Conservation (phyloP, 148 eudicot species). For the Chenopodium formosanum region DNA sequence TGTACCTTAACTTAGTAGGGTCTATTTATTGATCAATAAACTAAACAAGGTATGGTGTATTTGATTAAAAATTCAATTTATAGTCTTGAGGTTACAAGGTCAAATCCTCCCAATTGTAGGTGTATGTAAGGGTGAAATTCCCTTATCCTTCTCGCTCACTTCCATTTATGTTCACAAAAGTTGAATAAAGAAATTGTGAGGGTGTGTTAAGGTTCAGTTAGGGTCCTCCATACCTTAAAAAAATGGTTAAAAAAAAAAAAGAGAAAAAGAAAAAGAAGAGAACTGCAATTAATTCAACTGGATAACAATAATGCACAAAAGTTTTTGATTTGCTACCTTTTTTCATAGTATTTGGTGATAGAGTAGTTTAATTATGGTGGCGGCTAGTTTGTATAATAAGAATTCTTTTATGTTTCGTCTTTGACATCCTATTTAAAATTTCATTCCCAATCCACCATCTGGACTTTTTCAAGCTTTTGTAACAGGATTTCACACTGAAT, state of each 20-base stretch:
- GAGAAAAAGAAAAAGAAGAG: not conserved
- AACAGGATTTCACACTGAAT: not conserved
- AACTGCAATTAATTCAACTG: not conserved
- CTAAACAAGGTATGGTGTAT: too few species aligned
- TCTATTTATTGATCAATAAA: not conserved
- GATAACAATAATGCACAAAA: not conserved
- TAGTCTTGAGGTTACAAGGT: too few species aligned
- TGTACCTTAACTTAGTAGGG: not conserved
- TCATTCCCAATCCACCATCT: not conserved
- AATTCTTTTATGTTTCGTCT: not conserved
- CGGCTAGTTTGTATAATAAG: not conserved
- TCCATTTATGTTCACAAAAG: too few species aligned
- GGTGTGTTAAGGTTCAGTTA: too few species aligned
- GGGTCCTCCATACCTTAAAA: too few species aligned
- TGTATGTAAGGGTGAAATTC: too few species aligned
- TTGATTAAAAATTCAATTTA: too few species aligned
- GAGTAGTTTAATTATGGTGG: constrained; percentile 1
- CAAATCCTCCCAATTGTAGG: too few species aligned
- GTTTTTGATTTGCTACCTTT: not conserved
- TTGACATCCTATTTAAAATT: not conserved
- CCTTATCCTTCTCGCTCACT: too few species aligned
- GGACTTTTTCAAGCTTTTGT: not conserved
- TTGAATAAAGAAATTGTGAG: too few species aligned
- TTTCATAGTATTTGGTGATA: not conserved
- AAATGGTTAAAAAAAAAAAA: too few species aligned